phyloP scores from a whole-genome alignment of 768 basidiomycete genomes.

The Tricholoma flavovirens region DNA sequence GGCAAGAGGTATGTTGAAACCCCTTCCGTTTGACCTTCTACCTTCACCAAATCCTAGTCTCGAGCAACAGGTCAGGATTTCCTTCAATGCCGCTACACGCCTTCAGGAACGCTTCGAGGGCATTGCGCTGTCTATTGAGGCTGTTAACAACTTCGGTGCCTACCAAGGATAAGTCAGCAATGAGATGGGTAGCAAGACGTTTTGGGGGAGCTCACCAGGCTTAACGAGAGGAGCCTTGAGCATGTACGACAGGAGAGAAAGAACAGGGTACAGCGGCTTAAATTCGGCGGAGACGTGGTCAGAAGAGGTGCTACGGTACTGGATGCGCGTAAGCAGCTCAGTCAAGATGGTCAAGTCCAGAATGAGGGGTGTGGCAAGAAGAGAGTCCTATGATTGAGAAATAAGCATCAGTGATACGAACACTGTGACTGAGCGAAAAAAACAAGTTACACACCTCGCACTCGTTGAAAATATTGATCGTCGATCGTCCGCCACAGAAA shows the following conservation, averaged over 20 bases:
- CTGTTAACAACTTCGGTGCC: constrained; percentile 94
- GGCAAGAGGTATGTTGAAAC: constrained; percentile 7
- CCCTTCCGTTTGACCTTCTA: neutral
- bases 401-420: neutral
- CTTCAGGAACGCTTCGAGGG: constrained; percentile 90
- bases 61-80: constrained; percentile 77
- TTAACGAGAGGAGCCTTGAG: constrained; percentile 97
- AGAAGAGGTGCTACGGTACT: constrained; percentile 62
- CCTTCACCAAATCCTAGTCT: constrained; percentile 85
- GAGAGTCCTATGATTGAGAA: constrained; percentile 60
- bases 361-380: constrained; percentile 94
- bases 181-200: neutral
- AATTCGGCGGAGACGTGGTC: constrained; percentile 48
- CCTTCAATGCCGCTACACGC: constrained; percentile 87
- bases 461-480: constrained; percentile 97
- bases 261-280: constrained; percentile 80
- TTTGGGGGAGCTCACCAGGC: constrained; percentile 47
- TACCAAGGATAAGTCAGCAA: constrained; percentile 6
- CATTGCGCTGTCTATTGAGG: constrained; percentile 90
- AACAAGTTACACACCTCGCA: constrained; percentile 63
- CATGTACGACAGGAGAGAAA: constrained; percentile 95
- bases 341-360: constrained; percentile 90
- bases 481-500: constrained; percentile 90
- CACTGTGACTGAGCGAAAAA: neutral
- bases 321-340: constrained; percentile 88